These are phyloP conservation scores for Ruellia speciosa DNA, from an alignment of 305 asterid species.

Conservation along the genomic window DNA sequence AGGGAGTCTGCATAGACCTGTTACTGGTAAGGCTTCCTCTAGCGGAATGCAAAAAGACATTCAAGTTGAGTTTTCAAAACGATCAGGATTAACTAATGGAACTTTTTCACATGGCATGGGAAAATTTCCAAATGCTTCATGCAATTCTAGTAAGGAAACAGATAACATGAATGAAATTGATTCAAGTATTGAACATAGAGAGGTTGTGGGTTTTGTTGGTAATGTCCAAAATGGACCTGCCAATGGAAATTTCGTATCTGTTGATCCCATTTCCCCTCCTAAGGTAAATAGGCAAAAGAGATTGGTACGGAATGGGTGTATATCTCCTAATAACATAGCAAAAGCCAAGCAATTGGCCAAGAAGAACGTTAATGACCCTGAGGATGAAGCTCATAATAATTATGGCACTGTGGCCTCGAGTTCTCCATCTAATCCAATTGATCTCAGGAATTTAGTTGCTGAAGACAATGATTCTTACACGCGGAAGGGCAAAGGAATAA, in stretches of 20 bases:
- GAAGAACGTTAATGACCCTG: conserved; percentile 27
- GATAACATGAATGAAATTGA: conserved; percentile 23
- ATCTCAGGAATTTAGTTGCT: conserved; percentile 38
- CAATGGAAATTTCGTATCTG: conserved; percentile 25
- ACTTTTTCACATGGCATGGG: conserved; percentile 22
- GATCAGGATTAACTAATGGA: conserved; percentile 24
- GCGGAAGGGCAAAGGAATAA: conserved; percentile 68
- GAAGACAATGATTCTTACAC: conserved; percentile 32
- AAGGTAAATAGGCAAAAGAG: conserved; percentile 50
- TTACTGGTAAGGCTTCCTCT: conserved; percentile 20
- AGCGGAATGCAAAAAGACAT: conserved; percentile 20
- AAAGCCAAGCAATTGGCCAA: conserved; percentile 42
- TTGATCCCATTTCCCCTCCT: conserved; percentile 28
- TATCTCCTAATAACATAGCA: conserved; percentile 69
- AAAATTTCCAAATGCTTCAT: conserved; percentile 18
- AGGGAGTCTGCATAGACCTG: conserved; percentile 19
- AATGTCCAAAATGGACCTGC: conserved; percentile 28
- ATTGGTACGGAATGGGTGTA: conserved; percentile 82
- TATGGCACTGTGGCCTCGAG: conserved; percentile 23
- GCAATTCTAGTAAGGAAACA: conserved; percentile 26
- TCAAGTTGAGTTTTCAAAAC: conserved; percentile 20
- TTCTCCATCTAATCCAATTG: conserved; percentile 23
- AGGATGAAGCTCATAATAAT: conserved; percentile 27
- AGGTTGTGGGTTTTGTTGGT: conserved; percentile 22
- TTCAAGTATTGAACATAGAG: conserved; percentile 22